Percentiles rank a stretch among this genome's conserved stretches.
These are phyloP conservation scores for Hordeum vulgare DNA, from an alignment of 176 grass and related monocot genomes.

Conservation along the genomic window MorexV3_pseudomolecules_assembly NC_058518.1:481731573-481732072, in stretches of 20 bases:
- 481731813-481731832: slow-evolving; percentile 73
- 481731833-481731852: slow-evolving; percentile 33
- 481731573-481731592: neutral
- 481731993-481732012: slow-evolving; percentile 40
- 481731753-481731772: neutral
- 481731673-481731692: slow-evolving; percentile 64
- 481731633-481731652: slow-evolving; percentile 67
- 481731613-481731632: slow-evolving; percentile 68
- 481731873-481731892: neutral
- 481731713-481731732: neutral
- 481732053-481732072: slow-evolving; percentile 6
- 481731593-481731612: neutral
- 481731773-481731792: slow-evolving; percentile 52
- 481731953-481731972: slow-evolving; percentile 51
- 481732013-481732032: slow-evolving; percentile 33
- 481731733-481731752: neutral
- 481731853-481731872: neutral
- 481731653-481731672: slow-evolving; percentile 51
- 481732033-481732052: slow-evolving; percentile 45
- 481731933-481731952: slow-evolving; percentile 73
- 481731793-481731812: slow-evolving; percentile 70
- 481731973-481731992: slow-evolving; percentile 42
- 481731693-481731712: slow-evolving; percentile 28
- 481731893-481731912: neutral
- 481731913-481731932: slow-evolving; percentile 52